These are phyloP conservation scores for Centaurea solstitialis DNA, from an alignment of 129 eudicot genomes.

Conservation along the genomic window DNA sequence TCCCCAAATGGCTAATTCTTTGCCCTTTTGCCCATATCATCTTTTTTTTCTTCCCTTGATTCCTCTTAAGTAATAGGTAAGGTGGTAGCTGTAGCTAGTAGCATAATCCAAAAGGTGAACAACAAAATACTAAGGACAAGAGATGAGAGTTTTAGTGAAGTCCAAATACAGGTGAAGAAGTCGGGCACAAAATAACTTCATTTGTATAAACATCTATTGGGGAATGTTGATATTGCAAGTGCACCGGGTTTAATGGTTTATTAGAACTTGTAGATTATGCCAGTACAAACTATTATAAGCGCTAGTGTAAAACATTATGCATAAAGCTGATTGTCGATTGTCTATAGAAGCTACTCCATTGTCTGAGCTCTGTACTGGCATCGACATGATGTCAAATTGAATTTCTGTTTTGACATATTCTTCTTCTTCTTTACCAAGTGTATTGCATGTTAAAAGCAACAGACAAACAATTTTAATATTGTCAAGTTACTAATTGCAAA, in stretches of 20 bases:
- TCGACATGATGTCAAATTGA: not conserved
- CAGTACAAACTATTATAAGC: not conserved
- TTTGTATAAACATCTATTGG: not conserved
- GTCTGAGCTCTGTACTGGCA: not conserved
- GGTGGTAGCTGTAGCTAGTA: not conserved
- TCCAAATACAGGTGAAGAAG: not conserved
- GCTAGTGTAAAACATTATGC: not conserved
- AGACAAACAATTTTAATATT: not conserved
- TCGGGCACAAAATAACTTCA: not conserved
- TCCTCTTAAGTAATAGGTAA: conserved; percentile 9
- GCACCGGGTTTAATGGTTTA: not conserved
- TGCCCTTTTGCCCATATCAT: not conserved
- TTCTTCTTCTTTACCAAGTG: not conserved
- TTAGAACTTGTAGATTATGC: not conserved
- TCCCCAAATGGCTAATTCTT: not conserved
- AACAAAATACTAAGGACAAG: conserved; percentile 7
- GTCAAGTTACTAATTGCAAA: not conserved
- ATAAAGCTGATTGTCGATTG: not conserved
- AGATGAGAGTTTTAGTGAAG: not conserved
- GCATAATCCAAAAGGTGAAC: not conserved
- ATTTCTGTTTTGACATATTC: not conserved
- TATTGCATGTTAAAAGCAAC: not conserved
- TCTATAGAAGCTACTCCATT: not conserved
- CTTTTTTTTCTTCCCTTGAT: not conserved
- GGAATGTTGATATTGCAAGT: not conserved